Evolutionary conservation across 177 flowering plant species (phyloP).

Genomic region (Vitis hybrid): DNA sequence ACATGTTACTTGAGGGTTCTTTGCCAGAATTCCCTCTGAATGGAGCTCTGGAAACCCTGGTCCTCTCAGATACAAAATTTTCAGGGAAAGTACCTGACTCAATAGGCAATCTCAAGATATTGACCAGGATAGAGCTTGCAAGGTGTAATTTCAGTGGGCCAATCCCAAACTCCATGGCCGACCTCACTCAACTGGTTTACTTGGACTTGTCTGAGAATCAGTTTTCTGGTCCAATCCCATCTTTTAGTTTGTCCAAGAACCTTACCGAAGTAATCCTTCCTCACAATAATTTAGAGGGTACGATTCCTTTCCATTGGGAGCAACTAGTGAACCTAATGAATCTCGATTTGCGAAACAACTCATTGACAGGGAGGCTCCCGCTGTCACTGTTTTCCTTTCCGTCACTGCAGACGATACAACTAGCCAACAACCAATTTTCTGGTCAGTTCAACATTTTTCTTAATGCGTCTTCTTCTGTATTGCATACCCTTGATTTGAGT

Average conservation of each 20-base stretch:
- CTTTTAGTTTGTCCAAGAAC: conserved; percentile 28
- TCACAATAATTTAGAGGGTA: conserved; percentile 31
- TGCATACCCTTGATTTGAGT: conserved; percentile 51
- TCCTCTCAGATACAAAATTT: conserved; percentile 30
- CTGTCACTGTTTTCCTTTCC: conserved; percentile 22
- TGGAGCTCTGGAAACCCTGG: conserved; percentile 24
- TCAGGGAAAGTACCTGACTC: conserved; percentile 40
- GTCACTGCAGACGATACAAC: neutral
- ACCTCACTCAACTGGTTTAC: conserved; percentile 32
- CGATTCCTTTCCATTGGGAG: conserved; percentile 26
- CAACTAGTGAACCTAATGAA: neutral
- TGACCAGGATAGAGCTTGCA: conserved; percentile 28
- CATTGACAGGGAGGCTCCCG: conserved; percentile 22
- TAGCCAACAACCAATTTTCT: conserved; percentile 14
- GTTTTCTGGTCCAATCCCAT: conserved; percentile 49
- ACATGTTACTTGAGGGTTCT: conserved; percentile 27
- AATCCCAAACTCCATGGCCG: conserved; percentile 40
- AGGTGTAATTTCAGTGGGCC: conserved; percentile 27
- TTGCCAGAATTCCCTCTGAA: conserved; percentile 27
- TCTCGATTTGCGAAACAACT: conserved; percentile 3
- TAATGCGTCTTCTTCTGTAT: neutral
- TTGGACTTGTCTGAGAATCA: conserved; percentile 44
- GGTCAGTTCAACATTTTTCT: conserved; percentile 16
- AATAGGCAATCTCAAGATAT: conserved; percentile 8
- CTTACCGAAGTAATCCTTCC: conserved; percentile 36